A percentile compares a stretch with the other conserved stretches of the same genome.
These are phyloP conservation scores for Talaromyces sp. DNA, from an alignment of 2,329 filamentous ascomycete species.

Conservation along the genomic window DNA sequence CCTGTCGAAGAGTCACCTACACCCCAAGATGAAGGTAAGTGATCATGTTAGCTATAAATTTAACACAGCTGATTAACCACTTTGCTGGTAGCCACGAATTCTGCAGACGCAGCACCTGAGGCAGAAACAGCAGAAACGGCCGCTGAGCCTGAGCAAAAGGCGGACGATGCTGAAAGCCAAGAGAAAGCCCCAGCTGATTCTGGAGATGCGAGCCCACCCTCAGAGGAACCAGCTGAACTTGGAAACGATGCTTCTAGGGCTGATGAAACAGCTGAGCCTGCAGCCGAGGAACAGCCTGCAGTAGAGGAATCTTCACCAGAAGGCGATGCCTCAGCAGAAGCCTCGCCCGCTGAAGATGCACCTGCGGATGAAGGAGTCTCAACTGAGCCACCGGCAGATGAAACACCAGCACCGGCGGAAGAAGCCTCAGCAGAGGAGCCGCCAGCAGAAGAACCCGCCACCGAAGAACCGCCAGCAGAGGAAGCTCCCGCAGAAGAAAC, in stretches of 20 bases:
- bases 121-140: slow-evolving; percentile 19
- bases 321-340: slow-evolving; percentile 1
- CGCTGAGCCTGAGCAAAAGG: slow-evolving; percentile 16
- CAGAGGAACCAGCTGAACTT: not conserved
- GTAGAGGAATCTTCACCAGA: slow-evolving; percentile 11
- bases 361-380: slow-evolving; percentile 7
- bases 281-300: slow-evolving; percentile 2
- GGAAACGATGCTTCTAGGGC: not conserved
- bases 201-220: not conserved
- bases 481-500: not conserved
- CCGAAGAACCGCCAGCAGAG: slow-evolving; percentile 14
- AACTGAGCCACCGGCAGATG: slow-evolving; percentile 13
- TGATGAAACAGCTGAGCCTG: slow-evolving; percentile 4
- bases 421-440: slow-evolving; percentile 15
- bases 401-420: slow-evolving; percentile 1
- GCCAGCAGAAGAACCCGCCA: slow-evolving; percentile 12
- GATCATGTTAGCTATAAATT: not conserved
- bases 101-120: slow-evolving; percentile 22
- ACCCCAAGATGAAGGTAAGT: slow-evolving; percentile 28
- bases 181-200: not conserved
- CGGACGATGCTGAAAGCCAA: slow-evolving; percentile 14
- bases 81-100: slow-evolving; percentile 15
- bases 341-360: slow-evolving; percentile 9
- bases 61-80: not conserved
- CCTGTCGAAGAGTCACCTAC: slow-evolving; percentile 20